Conservation (phyloP, 1,139 yeast genomes). For the Magnusiomyces ingens region DNA sequence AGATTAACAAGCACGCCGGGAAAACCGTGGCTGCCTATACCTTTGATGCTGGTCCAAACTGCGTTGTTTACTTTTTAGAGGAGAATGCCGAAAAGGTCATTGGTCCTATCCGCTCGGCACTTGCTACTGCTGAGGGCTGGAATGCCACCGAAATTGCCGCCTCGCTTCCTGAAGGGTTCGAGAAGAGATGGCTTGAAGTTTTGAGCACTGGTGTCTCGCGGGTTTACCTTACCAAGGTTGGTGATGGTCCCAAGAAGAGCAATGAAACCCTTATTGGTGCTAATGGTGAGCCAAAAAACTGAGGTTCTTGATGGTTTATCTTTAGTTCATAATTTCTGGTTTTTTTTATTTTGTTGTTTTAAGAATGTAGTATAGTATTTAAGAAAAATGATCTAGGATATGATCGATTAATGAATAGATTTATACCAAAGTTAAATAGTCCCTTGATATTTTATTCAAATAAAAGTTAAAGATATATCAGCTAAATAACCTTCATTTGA, state of each 20-base stretch:
- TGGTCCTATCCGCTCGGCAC: conserved; percentile 35
- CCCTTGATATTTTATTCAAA: too few relatives aligned
- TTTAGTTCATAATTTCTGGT: background rate
- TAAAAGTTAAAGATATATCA: too few relatives aligned
- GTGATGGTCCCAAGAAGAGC: conserved; percentile 59
- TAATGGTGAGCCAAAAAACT: conserved; percentile 12
- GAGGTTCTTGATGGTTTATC: background rate
- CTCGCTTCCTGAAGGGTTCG: conserved; percentile 33
- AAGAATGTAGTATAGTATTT: background rate
- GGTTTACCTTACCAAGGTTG: conserved; percentile 77
- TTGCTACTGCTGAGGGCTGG: conserved; percentile 68
- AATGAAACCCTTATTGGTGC: conserved; percentile 8
- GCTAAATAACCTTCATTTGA: too few relatives aligned
- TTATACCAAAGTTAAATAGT: too few relatives aligned
- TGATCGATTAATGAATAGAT: too few relatives aligned
- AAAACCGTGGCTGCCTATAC: conserved; percentile 85
- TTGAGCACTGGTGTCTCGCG: conserved; percentile 67
- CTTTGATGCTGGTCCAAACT: conserved; percentile 98
- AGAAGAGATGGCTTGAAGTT: conserved; percentile 42
- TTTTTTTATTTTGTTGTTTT: background rate
- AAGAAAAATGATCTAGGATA: too few relatives aligned
- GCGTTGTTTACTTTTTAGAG: conserved; percentile 81
- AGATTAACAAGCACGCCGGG: conserved; percentile 58
- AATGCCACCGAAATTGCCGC: conserved; percentile 35
- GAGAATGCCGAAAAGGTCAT: conserved; percentile 60